Evolutionary conservation across 2,329 filamentous ascomycete genomes (phyloP).

Genomic region (Nemania sp.): DNA sequence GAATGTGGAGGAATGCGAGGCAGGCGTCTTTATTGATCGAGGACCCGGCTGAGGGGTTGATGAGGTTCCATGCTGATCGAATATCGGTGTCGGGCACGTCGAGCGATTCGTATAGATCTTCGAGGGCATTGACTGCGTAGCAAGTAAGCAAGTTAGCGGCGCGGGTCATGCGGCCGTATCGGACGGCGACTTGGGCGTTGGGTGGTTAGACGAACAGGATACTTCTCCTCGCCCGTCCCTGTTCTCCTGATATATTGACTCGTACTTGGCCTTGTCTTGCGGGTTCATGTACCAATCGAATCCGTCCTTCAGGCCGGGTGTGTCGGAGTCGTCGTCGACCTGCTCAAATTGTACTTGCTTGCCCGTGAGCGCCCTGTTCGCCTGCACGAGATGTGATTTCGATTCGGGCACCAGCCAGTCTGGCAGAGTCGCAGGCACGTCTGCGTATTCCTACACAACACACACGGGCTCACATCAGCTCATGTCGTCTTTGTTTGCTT

Average conservation of each 20-base stretch:
- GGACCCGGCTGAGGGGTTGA: constrained; percentile 83
- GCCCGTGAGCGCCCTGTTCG: constrained; percentile 76
- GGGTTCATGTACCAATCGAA: constrained; percentile 99
- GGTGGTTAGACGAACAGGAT: constrained; percentile 59
- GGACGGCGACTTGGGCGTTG: no score
- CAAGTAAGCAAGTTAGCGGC: not conserved
- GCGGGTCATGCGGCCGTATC: not conserved
- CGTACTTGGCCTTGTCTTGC: constrained; percentile 87
- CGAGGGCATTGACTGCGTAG: constrained; percentile 70
- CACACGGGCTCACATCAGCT: not conserved
- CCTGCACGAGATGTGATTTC: constrained; percentile 88
- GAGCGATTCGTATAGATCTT: constrained; percentile 82
- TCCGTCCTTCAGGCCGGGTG: constrained; percentile 85
- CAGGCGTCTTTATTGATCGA: constrained; percentile 94
- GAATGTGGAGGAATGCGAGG: constrained; percentile 93
- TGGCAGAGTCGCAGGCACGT: constrained; percentile 83
- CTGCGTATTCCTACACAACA: constrained; percentile 73
- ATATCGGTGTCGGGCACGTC: constrained; percentile 78
- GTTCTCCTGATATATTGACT: constrained; percentile 95
- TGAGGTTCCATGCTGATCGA: constrained; percentile 92
- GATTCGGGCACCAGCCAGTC: constrained; percentile 98
- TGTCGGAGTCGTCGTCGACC: constrained; percentile 81
- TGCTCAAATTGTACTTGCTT: constrained; percentile 83
- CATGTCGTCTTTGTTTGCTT: no score
- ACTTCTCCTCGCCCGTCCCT: constrained; percentile 85